Evolutionary conservation across 257 asterid species (phyloP).

Genomic region (Sherardia arvensis): DNA sequence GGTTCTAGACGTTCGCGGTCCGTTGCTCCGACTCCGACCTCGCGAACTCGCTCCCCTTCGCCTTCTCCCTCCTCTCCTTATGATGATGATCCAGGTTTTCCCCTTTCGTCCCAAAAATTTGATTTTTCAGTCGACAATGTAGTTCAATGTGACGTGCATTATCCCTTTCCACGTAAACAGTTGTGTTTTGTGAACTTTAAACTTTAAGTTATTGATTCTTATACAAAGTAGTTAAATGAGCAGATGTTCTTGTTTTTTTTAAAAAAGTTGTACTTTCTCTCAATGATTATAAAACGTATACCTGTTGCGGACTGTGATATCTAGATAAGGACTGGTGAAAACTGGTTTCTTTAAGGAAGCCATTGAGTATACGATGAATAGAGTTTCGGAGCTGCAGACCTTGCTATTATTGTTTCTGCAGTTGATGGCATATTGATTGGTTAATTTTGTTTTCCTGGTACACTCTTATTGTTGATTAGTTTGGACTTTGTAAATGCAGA

Average conservation of each 20-base stretch:
- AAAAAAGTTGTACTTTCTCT: background rate
- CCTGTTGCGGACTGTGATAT: background rate
- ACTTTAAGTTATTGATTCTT: background rate
- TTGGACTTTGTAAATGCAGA: conserved; percentile 22
- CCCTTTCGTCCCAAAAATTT: background rate
- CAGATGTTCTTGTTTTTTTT: background rate
- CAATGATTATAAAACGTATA: background rate
- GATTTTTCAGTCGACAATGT: background rate
- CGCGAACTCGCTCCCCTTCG: conserved; percentile 46
- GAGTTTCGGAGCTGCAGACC: background rate
- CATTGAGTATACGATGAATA: background rate
- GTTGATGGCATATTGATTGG: background rate
- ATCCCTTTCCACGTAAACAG: too few relatives aligned
- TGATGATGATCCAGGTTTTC: conserved; percentile 12
- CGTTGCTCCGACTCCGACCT: conserved; percentile 74
- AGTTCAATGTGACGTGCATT: background rate
- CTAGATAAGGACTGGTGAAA: background rate
- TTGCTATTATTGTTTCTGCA: background rate
- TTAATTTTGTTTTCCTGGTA: background rate
- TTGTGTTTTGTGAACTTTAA: too few relatives aligned
- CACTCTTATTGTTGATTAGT: background rate
- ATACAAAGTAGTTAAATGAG: background rate
- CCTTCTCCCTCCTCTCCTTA: conserved; percentile 24
- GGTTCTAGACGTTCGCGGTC: conserved; percentile 70
- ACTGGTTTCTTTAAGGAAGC: background rate